Evolutionary conservation across 805 yeast genomes (phyloP), one percentile per base, ranked within the genome.

Genomic region (Clavispora carvajalis): DNA sequence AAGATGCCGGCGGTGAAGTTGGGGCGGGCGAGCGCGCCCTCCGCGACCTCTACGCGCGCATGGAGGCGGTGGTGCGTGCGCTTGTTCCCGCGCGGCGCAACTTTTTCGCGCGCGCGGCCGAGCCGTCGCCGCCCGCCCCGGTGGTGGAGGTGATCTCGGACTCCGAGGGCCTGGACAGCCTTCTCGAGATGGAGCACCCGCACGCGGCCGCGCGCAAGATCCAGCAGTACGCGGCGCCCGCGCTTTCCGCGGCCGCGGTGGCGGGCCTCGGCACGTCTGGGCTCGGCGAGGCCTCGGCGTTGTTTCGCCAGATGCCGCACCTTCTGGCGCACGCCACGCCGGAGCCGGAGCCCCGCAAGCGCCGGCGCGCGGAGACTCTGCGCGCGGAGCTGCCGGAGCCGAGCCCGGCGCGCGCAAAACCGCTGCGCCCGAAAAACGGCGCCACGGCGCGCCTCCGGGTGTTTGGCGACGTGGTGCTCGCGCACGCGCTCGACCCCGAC

Each of bases 401-500:
- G n/a, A n/a, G n/a, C n/a, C n/a, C n/a, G n/a, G n/a, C n/a, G n/a
- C n/a, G n/a, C n/a, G n/a, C n/a, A n/a, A n/a, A n/a, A n/a, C n/a
- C n/a, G n/a, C n/a, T n/a, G n/a, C n/a, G n/a, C n/a, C n/a, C n/a
- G 23, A 22, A 22, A 22, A 8, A 22, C 26, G 26, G 26, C 5
- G 12, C 3, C 29, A 16, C 16, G 29, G 16, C 7, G 29, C 31
- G 18, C 12, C 3, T 60, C 25, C 50, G 45, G 26, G 48, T 67
- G 2, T 65, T 62, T 51, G 71, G 60, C 39, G 71, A 69, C 18
- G 43, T 45, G 11, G 38, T 63, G 5, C 37, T 67, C 5, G 47
- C 58, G 3, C 41, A 43, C 15, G 51, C 51, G 26, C 44, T 67
- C 11, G 53, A 53, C 39, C 61, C 62, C 2, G 46, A 48, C 22